Base-by-base conservation (phyloP, 2,329 filamentous ascomycete genomes). In the Pseudopyricularia javanii region DNA sequence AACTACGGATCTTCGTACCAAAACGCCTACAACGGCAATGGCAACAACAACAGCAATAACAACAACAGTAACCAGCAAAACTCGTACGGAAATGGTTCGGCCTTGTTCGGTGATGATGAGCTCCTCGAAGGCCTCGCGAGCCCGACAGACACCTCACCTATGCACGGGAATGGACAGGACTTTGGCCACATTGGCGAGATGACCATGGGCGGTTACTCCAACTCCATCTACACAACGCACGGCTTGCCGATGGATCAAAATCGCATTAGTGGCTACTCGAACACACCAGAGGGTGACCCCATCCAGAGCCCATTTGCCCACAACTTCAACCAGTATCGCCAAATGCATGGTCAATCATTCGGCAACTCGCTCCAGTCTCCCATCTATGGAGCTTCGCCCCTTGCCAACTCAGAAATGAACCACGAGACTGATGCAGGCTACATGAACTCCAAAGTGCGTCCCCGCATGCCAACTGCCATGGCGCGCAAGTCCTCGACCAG, bases 261-360 rank as follows among this genome's bases (percentile, higher is more conserved):
- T 49, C 83, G 86, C 54, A 82, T 89, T 63, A 85, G 86, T 62
- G 82, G 88, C 56, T 97, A 86, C 68, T 95, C 91, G 20, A 88
- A 88, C 65, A 95, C 91, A 2, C 91, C 91, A 3, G 91, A 97
- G 56, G 89, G 89, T 51, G 86, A 89, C 52, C 90, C 91, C 6
- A 91, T 95, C 56, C 88, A 94, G 63, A 96, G 90, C 61, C 91
- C 91, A 0, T 96, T 90, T 62, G 79, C 87, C 43, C 80, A 86
- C 60, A 83, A 79, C 63, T 93, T 91, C 72, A 76, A 76, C 34
- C 86, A 90, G 58, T 94, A 89, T 66, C 81, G 86, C 47, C 79
- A 80, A 54, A 83, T 86, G 61, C 78, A 82, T 63, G 73, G 74
- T 15, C 74, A 79, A 52, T 71, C 75, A 15, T 79, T 82, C 55